Evolutionary conservation across 139 green algal genomes (phyloP).

Genomic region (Chlorella sp.): DNA sequence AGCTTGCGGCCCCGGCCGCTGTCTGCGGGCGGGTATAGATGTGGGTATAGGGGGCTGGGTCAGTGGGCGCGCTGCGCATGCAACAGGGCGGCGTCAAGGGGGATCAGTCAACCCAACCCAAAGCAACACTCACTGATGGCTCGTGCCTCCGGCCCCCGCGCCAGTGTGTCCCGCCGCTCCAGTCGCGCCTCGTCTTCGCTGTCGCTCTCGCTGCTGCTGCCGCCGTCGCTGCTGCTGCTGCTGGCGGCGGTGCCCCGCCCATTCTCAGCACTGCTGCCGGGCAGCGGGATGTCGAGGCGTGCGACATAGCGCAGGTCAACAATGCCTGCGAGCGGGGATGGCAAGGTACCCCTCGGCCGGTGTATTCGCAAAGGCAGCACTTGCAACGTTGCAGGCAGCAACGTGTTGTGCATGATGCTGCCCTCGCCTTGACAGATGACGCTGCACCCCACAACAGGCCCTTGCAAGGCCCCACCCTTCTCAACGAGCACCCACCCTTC

Average conservation of each 20-base stretch:
- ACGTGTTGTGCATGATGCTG: not conserved
- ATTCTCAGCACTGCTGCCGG: not conserved
- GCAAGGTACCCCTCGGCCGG: too few relatives aligned
- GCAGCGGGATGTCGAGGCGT: not conserved
- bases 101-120: too few relatives aligned
- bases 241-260: not conserved
- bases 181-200: not conserved
- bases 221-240: too few relatives aligned
- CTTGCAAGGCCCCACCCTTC: not conserved
- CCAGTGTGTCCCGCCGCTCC: constrained; percentile 4
- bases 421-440: not conserved
- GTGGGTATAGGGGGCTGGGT: too few relatives aligned
- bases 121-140: not conserved
- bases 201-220: not conserved
- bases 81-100: too few relatives aligned
- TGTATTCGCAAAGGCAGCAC: too few relatives aligned
- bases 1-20: not conserved
- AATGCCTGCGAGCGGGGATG: not conserved
- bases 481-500: not conserved
- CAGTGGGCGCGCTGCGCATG: too few relatives aligned
- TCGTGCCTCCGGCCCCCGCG: not conserved
- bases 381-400: not conserved
- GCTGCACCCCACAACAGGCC: not conserved
- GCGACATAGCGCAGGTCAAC: constrained; percentile 22
- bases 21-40: not conserved